A percentile compares a stretch with the other conserved stretches of the same genome.
phyloP scores from a whole-genome alignment of 805 yeast genomes.

The Schizosaccharomyces lindneri region DNA sequence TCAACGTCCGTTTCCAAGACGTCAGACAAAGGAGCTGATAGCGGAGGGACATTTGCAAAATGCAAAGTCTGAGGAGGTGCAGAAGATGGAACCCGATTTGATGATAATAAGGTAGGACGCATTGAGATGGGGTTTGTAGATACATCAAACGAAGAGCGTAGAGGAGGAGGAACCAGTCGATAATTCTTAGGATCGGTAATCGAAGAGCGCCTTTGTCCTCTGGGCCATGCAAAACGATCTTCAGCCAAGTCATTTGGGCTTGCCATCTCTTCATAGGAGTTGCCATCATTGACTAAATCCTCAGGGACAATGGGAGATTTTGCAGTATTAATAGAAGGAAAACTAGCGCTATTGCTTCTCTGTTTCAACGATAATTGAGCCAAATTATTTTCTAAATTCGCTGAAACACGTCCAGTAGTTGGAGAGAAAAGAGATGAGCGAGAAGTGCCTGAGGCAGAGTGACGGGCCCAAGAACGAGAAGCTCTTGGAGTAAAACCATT shows the following conservation, averaged over 20 bases:
- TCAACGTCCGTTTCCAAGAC: neutral
- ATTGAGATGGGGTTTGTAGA: no score
- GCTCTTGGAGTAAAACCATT: neutral
- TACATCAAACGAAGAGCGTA: no score
- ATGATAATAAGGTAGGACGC: no score
- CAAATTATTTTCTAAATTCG: neutral
- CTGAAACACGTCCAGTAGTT: neutral
- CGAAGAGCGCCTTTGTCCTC: neutral
- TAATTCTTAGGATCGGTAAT: neutral
- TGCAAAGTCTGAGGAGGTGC: no score
- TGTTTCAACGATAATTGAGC: neutral
- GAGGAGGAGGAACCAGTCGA: neutral
- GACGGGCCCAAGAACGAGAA: neutral
- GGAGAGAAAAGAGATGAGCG: neutral
- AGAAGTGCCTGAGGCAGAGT: neutral
- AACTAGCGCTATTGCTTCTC: neutral
- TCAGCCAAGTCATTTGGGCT: no score
- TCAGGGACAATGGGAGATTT: neutral
- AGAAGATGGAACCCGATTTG: no score
- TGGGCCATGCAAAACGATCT: no score
- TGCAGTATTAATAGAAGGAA: neutral
- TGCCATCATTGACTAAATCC: neutral
- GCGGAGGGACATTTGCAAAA: neutral
- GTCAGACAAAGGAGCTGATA: neutral
- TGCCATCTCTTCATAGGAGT: no score